A percentile compares a stretch with the other conserved stretches of the same genome.
These are phyloP conservation scores for Penicillium manginii DNA, from an alignment of 495 filamentous ascomycete genomes.

Conservation along the genomic window DNA sequence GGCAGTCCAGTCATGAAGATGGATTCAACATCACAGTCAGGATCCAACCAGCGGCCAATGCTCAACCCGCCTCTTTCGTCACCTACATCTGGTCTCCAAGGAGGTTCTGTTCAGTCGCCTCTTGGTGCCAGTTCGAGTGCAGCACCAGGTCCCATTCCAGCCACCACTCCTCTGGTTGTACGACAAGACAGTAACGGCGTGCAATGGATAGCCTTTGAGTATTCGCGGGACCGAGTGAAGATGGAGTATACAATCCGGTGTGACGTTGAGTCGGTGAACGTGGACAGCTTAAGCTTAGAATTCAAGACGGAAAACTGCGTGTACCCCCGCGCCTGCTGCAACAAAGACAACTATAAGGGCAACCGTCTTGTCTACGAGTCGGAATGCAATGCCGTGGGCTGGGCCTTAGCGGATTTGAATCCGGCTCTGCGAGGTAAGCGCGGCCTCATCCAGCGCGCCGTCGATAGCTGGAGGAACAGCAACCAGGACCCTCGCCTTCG, in stretches of 20 bases:
- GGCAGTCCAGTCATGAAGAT: conserved; percentile 44
- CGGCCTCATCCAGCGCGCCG: conserved; percentile 92
- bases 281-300: conserved; percentile 78
- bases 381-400: conserved; percentile 97
- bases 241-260: conserved; percentile 99
- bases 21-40: conserved; percentile 51
- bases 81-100: conserved; percentile 57
- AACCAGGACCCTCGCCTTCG: conserved; percentile 92
- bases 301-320: conserved; percentile 99
- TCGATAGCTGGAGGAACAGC: conserved; percentile 98
- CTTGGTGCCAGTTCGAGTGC: conserved; percentile 76
- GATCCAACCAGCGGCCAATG: conserved; percentile 41
- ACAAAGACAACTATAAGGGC: conserved; percentile 92
- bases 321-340: conserved; percentile 92
- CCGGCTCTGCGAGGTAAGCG: conserved; percentile 88
- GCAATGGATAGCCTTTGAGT: conserved; percentile 99
- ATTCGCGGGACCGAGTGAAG: conserved; percentile 96
- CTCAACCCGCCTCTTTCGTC: conserved; percentile 47
- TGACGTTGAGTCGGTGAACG: conserved; percentile 94
- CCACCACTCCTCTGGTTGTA: conserved; percentile 92
- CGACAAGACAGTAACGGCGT: conserved; percentile 95
- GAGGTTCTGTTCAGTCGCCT: conserved; percentile 50
- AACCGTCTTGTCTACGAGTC: conserved; percentile 96
- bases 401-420: conserved; percentile 93
- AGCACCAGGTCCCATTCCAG: conserved; percentile 97